phyloP scores from a whole-genome alignment of 2,329 filamentous ascomycete species.

The Nemania sp. region DNA sequence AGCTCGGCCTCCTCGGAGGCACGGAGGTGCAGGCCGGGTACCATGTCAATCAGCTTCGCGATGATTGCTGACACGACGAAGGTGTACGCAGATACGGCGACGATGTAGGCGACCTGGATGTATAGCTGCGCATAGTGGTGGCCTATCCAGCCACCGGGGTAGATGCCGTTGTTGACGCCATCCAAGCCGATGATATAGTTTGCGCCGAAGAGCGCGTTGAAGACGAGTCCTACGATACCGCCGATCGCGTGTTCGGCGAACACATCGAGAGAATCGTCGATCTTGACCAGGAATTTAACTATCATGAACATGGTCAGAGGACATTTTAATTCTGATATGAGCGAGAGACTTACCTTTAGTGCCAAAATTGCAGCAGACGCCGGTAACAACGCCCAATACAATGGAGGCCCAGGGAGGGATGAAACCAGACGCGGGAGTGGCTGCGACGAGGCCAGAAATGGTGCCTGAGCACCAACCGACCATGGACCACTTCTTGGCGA shows the following conservation, averaged over 20 bases:
- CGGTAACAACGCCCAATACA: constrained; percentile 67
- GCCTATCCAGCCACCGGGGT: constrained; percentile 72
- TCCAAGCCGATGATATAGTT: constrained; percentile 74
- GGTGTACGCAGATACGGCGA: constrained; percentile 66
- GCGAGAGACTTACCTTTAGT: constrained; percentile 55
- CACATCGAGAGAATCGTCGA: constrained; percentile 73
- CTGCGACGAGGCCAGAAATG: constrained; percentile 71
- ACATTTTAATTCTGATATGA: background rate
- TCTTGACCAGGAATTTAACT: constrained; percentile 64
- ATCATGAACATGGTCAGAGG: background rate
- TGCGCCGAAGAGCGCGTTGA: constrained; percentile 73
- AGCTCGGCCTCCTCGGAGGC: constrained; percentile 82
- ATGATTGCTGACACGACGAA: constrained; percentile 75
- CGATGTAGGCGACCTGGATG: constrained; percentile 78
- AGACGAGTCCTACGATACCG: constrained; percentile 69
- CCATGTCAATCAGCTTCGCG: constrained; percentile 72
- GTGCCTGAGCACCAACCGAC: constrained; percentile 74
- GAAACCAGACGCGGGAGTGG: constrained; percentile 70
- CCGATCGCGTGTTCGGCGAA: constrained; percentile 73
- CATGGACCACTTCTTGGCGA: constrained; percentile 90
- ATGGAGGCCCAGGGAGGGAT: constrained; percentile 70
- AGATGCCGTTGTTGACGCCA: constrained; percentile 70
- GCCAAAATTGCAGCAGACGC: constrained; percentile 67
- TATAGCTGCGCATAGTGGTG: constrained; percentile 75
- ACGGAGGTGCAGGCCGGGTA: constrained; percentile 78